Evolutionary conservation across 495 filamentous ascomycete species (phyloP).

Genomic region (Penicillium dipodomyicola): DNA sequence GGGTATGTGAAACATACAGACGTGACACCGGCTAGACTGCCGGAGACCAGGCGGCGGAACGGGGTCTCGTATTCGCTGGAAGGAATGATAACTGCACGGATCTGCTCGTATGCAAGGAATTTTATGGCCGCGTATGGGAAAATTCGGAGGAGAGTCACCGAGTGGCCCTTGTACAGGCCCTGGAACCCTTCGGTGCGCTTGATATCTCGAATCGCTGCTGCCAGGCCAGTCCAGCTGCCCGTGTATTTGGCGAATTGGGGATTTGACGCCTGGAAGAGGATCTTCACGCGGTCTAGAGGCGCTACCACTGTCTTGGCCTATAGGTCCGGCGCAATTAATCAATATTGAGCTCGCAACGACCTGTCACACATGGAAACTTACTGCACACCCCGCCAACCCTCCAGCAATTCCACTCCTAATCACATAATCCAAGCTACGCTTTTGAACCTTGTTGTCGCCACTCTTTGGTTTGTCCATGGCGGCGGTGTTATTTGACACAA

Average conservation of each 20-base stretch:
- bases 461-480: constrained; percentile 17
- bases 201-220: constrained; percentile 77
- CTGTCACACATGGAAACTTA: constrained; percentile 42
- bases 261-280: constrained; percentile 94
- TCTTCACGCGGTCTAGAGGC: constrained; percentile 96
- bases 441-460: constrained; percentile 47
- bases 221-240: constrained; percentile 79
- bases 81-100: constrained; percentile 72
- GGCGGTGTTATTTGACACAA: constrained; percentile 6
- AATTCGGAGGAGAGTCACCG: constrained; percentile 87
- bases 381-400: constrained; percentile 82
- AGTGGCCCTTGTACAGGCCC: constrained; percentile 90
- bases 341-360: constrained; percentile 7
- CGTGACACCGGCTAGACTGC: constrained; percentile 78
- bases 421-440: constrained; percentile 79
- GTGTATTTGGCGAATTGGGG: constrained; percentile 91
- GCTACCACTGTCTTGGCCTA: constrained; percentile 95
- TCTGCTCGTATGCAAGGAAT: constrained; percentile 96
- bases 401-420: constrained; percentile 79
- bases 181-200: constrained; percentile 66
- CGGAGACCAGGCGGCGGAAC: constrained; percentile 71
- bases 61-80: constrained; percentile 72
- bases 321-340: constrained; percentile 1
- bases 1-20: constrained; percentile 96
- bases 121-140: constrained; percentile 98